Base-by-base conservation (phyloP, 495 filamentous ascomycete species). In the Penicillium desertorum region DNA sequence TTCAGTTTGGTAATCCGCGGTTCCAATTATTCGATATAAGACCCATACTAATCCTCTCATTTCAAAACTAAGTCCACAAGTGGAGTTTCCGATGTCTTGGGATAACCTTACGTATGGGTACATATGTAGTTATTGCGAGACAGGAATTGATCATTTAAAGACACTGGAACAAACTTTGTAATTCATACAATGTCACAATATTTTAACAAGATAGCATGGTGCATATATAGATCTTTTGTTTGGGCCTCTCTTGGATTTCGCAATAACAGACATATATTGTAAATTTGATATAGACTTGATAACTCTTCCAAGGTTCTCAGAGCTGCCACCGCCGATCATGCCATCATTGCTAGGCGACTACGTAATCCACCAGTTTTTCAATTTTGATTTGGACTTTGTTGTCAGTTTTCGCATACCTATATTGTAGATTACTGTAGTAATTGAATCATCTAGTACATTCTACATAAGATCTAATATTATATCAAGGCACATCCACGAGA, bases 261-360 rank as follows among this genome's bases (percentile, higher is more conserved):
- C 48, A 39, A 51, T 39, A 30, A 23, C 20, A 23, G 11, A 11
- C 29, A 25, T 19, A n/a, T n/a, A 48, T 47, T 32, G 16, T 22
- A 7, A 11, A 50, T 36, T 12, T 22, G 29, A 49, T 49, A 29
- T 29, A 8, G 27, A 7, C 2, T 14, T 41, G 17, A 23, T n/a
- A 17, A 14, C 30, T 3, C 16, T 39, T 17, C 36, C 36, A 17
- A 17, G 36, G 36, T 39, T 39, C n/a, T 39, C 36, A 17, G 37
- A 30, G 34, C 57, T 47, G 43, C 32, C 23, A 36, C 45, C 32
- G 57, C 36, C 25, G 44, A 55, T 50, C 44, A 49, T 55, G 23
- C 36, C 57, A 37, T 55, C 57, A 48, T 45, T 30, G n/a, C 19
- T 42, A 25, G 56, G 44, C 23, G 27, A 30, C 54, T 46, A n/a